Evolutionary conservation across 345 rosid genomes (phyloP), one percentile per base, ranked within the genome.

Genomic region (Eutrema japonicum): DNA sequence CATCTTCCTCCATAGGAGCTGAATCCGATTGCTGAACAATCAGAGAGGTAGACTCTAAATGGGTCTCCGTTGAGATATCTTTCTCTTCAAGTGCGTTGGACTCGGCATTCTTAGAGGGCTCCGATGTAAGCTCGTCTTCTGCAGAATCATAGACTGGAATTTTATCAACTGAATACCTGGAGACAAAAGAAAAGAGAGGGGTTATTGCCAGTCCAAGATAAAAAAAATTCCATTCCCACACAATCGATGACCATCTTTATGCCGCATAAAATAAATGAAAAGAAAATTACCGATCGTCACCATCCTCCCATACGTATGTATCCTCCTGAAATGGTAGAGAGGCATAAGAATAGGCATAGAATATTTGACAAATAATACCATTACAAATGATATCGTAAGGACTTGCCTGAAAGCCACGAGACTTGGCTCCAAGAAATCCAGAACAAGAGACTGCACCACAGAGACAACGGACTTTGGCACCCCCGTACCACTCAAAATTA

Each of bases 401-500:
- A 60, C 64, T 72, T 81, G 84, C 98, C 98, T 87, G 97, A 82
- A 95, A 92, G 79, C 99, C 96, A 72, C 96, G 97, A 70, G 97
- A 95, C 82, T 92, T 95, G 26, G 99, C 99, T 80, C 97, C 97
- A 66, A 95, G 92, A 80, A 92, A 95, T 37, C 93, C 99, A 77
- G 96, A 90, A 76, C 99, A 95, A 52, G 77, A 77, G 66, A 76
- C 71, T 49, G 97, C 93, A 77, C 99, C 93, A 82, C 99, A 95
- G 12, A 85, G 92, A 82, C 97, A 95, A 30, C 97, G 99, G 59
- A 95, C 96, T 81, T 95, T 95, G 57, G 92, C 82, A 57, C 99
- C 99, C 49, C 99, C 99, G 53, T 85, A 95, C 99, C 97, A 95
- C 77, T 92, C 96, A 73, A 95, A 95, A 57, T 95, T 92, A 64